Evolutionary conservation across 1,284 basidiomycete genomes (phyloP), one percentile per base, ranked within the genome.

Genomic region (Boletus smithii): DNA sequence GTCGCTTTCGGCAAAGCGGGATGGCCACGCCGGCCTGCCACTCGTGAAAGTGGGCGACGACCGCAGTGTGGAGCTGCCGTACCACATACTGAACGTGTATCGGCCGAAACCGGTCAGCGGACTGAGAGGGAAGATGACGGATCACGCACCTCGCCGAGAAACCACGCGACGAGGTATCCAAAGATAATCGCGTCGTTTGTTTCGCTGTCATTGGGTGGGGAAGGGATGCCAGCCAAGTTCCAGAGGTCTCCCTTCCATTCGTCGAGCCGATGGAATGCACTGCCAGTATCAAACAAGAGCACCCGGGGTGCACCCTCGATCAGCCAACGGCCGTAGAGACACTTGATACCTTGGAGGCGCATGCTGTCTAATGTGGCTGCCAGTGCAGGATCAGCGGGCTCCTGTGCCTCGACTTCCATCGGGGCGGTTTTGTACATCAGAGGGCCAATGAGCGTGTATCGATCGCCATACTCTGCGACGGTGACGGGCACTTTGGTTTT

Each of bases 81-180:
- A 85, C 67, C 31, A 91, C 82, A 65, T 91, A 97, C 86, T 92
- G 62, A 45, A 50, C 36, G 18, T 18, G 30, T 5, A 32, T 17
- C 48, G 48, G 48, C 9, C 32, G 13, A 23, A 48, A 54, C 34
- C 56, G 50, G 46, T 56, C 34, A 51, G 53, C 42, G 47, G 35
- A 8, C 30, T 4, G 20, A 14, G 13, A 31, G 24, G 49, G 35
- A 30, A 45, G 47, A 49, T 51, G 38, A 48, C 42, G 49, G 52
- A 53, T 31, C 37, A 71, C 84, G 56, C 54, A 92, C 91, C 76
- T 97, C 95, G 60, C 95, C 95, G 20, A 99, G 79, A 77, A 99
- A 98, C 95, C 95, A 99, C n/a, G 95, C 93, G 44, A 95, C 89
- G 53, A 99, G 83, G 71, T 99, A 98, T n/a, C 95, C 95, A 71